phyloP scores from a whole-genome alignment of 176 grass and related monocot species.

The Pontederia paniculata region DNA sequence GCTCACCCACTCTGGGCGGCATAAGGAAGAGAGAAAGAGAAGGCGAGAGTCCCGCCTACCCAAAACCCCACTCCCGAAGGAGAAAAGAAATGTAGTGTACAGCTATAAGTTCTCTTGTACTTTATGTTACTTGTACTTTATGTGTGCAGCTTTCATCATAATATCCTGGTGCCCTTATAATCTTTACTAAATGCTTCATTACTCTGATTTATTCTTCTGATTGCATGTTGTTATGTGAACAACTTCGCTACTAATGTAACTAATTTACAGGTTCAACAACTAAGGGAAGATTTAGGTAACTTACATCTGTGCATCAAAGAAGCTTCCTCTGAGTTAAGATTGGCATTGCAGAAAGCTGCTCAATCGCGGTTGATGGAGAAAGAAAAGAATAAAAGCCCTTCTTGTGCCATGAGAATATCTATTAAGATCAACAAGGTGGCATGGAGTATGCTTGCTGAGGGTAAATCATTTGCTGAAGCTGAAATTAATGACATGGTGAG shows the following conservation, averaged over 20 bases:
- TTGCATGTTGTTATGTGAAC: too few species aligned
- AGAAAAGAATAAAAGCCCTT: conserved; percentile 98
- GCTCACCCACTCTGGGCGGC: too few species aligned
- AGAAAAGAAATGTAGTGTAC: too few species aligned
- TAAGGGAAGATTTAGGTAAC: conserved; percentile 65
- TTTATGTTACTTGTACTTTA: too few species aligned
- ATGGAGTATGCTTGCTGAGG: conserved; percentile 93
- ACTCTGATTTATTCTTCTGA: too few species aligned
- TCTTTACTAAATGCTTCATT: too few species aligned
- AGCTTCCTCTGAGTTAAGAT: conserved; percentile 62
- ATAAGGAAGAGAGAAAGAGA: too few species aligned
- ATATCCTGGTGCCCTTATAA: too few species aligned
- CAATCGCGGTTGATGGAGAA: conserved; percentile 75
- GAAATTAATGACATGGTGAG: conserved; percentile 93
- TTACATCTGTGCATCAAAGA: conserved; percentile 49
- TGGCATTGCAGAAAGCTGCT: conserved; percentile 72
- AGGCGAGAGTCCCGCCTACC: too few species aligned
- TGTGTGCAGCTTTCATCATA: too few species aligned
- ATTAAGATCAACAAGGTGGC: conserved; percentile 69
- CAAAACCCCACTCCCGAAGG: too few species aligned
- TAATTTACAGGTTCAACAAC: conserved; percentile 46
- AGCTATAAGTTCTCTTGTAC: too few species aligned
- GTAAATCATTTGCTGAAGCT: conserved; percentile 83
- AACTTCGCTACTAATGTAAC: background rate
- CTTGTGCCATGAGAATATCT: conserved; percentile 89